These are phyloP conservation scores for Microdochium paspali DNA, from an alignment of 2,329 filamentous ascomycete species.

Conservation along the genomic window DNA sequence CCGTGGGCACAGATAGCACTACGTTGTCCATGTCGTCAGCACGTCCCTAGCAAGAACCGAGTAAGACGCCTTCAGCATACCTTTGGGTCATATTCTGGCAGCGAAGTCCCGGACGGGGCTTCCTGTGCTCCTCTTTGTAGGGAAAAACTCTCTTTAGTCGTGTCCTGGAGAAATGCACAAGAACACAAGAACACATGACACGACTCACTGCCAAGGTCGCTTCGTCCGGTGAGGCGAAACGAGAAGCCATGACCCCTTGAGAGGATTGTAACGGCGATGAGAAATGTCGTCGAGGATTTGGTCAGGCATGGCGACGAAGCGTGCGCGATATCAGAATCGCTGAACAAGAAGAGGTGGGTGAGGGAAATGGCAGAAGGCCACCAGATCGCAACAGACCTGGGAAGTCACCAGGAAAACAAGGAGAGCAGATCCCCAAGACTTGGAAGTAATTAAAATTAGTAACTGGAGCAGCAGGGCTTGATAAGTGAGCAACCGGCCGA, in stretches of 20 bases:
- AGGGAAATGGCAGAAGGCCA: no score
- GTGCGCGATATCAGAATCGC: neutral
- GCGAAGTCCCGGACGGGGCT: slow-evolving; percentile 52
- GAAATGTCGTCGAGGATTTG: slow-evolving; percentile 89
- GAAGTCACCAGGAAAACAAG: no score
- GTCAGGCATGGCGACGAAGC: slow-evolving; percentile 48
- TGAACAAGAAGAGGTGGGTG: no score
- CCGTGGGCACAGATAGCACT: slow-evolving; percentile 92
- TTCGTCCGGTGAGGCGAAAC: slow-evolving; percentile 96
- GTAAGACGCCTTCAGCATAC: slow-evolving; percentile 23
- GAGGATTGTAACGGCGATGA: slow-evolving; percentile 85
- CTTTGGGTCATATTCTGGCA: slow-evolving; percentile 75
- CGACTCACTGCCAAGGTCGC: slow-evolving; percentile 88
- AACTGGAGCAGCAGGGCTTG: neutral
- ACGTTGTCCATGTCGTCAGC: slow-evolving; percentile 4
- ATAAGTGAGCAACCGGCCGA: neutral
- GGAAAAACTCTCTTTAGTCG: neutral
- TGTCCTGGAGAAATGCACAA: neutral
- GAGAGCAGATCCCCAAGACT: no score
- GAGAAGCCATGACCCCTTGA: slow-evolving; percentile 83
- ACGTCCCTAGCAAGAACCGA: neutral
- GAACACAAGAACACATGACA: no score
- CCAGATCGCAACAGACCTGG: no score
- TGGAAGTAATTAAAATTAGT: no score
- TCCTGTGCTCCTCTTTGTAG: slow-evolving; percentile 64